A percentile compares a stretch with the other conserved stretches of the same genome.
Conservation (phyloP, 140 eudicot genomes). For the Erigeron philadelphicus region DNA sequence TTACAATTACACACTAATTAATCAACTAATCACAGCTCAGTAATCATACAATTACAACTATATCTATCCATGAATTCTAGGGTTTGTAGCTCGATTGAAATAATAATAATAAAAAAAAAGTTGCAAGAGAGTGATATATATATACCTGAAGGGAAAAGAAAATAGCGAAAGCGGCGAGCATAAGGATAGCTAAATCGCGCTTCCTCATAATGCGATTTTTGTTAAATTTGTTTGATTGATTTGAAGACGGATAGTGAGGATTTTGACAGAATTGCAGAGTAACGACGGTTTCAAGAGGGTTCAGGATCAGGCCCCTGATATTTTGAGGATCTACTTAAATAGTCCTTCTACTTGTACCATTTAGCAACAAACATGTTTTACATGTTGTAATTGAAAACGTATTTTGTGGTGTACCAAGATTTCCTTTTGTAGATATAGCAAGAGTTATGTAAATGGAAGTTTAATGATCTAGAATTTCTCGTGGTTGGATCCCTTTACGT, state of each 20-base stretch:
- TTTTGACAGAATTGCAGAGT: slow-evolving; percentile 5
- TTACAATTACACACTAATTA: slow-evolving; percentile 6
- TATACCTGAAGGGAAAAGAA: slow-evolving; percentile 92
- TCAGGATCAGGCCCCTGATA: slow-evolving; percentile 18
- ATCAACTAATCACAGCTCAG: background rate
- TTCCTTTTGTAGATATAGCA: no score
- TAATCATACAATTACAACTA: slow-evolving; percentile 14
- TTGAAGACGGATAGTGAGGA: background rate
- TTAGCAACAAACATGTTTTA: background rate
- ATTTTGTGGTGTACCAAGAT: no score
- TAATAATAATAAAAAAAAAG: background rate
- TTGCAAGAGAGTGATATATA: background rate
- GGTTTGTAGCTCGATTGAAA: background rate
- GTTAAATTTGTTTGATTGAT: slow-evolving; percentile 10
- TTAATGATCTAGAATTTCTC: no score
- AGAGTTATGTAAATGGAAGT: no score
- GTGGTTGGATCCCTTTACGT: no score
- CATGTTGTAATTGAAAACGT: no score
- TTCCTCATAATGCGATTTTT: slow-evolving; percentile 60
- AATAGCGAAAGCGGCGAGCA: slow-evolving; percentile 93
- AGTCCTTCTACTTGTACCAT: slow-evolving; percentile 6
- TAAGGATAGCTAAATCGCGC: slow-evolving; percentile 90
- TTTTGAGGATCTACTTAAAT: slow-evolving; percentile 19
- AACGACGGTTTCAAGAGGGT: slow-evolving; percentile 27
- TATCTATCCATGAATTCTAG: background rate